A percentile compares a stretch with the other conserved stretches of the same genome.
phyloP scores from a whole-genome alignment of 495 filamentous ascomycete genomes.

The Penicillium soppii region DNA sequence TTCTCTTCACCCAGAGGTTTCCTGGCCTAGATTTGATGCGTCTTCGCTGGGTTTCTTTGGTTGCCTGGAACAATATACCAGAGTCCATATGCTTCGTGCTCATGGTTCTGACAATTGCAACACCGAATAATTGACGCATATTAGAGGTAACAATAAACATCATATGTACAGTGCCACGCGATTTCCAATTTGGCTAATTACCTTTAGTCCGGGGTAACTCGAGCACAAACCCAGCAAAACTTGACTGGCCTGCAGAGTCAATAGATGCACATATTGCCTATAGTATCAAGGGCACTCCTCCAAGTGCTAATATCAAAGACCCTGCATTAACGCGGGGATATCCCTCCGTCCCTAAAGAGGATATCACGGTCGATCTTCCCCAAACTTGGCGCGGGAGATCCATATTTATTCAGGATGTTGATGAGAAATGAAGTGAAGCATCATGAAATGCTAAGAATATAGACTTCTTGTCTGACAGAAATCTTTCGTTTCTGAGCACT shows the following conservation, averaged over 20 bases:
- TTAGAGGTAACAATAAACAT: too few relatives aligned
- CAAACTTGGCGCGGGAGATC: slow-evolving; percentile 4
- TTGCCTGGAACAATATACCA: too few relatives aligned
- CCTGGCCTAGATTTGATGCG: too few relatives aligned
- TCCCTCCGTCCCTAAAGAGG: slow-evolving; percentile 19
- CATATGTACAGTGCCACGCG: too few relatives aligned
- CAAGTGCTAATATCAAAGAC: neutral
- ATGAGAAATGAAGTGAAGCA: neutral
- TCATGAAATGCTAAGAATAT: too few relatives aligned
- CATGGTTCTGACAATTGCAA: too few relatives aligned
- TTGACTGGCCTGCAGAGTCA: neutral
- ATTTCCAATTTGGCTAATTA: neutral
- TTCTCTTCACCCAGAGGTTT: too few relatives aligned
- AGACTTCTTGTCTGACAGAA: too few relatives aligned
- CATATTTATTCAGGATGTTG: neutral
- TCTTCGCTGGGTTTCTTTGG: too few relatives aligned
- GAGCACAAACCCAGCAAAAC: neutral
- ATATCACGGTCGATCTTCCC: slow-evolving; percentile 13
- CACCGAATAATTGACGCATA: too few relatives aligned
- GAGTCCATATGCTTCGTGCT: too few relatives aligned
- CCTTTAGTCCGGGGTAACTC: neutral
- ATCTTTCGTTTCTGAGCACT: too few relatives aligned
- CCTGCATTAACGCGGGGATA: slow-evolving; percentile 9
- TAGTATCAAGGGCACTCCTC: neutral
- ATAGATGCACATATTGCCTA: neutral